Percentiles rank a stretch among this genome's conserved stretches.
phyloP scores from a whole-genome alignment of 371 early-diverging fungal genomes.

The Mucor ambiguus region DNA sequence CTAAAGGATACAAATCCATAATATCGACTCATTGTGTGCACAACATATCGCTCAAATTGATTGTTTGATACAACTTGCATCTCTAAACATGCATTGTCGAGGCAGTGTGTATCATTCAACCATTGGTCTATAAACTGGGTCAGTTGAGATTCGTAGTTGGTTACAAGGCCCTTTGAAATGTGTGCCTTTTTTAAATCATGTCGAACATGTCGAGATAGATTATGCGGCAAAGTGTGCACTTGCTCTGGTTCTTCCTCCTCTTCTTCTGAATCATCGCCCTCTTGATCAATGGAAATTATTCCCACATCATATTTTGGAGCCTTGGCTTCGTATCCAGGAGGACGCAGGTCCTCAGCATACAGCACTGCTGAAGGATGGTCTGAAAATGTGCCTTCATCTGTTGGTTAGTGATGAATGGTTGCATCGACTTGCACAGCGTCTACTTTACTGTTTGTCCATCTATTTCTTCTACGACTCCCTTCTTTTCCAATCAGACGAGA shows the following conservation, averaged over 20 bases:
- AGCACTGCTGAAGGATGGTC: conserved; percentile 41
- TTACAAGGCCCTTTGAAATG: conserved; percentile 32
- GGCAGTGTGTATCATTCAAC: conserved; percentile 11
- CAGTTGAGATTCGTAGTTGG: conserved; percentile 31
- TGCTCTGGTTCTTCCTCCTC: neutral
- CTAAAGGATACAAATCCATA: conserved; percentile 36
- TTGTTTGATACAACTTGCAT: conserved; percentile 31
- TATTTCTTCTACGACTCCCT: conserved; percentile 35
- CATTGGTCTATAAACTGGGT: conserved; percentile 24
- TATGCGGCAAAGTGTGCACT: neutral
- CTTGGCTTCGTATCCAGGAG: conserved; percentile 31
- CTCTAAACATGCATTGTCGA: conserved; percentile 16
- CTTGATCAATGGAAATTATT: neutral
- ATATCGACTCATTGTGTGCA: conserved; percentile 36
- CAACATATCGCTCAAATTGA: conserved; percentile 31
- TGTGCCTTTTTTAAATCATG: conserved; percentile 31
- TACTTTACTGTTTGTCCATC: conserved; percentile 40
- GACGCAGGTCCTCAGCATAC: conserved; percentile 36
- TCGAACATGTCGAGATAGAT: conserved; percentile 22
- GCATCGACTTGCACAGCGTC: neutral
- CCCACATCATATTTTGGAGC: neutral
- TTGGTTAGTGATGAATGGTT: neutral
- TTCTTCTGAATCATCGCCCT: neutral
- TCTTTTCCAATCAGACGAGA: conserved; percentile 36
- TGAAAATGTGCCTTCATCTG: conserved; percentile 31